Evolutionary conservation across 176 grass and related monocot genomes (phyloP).

Genomic region (Guadua angustifolia): DNA sequence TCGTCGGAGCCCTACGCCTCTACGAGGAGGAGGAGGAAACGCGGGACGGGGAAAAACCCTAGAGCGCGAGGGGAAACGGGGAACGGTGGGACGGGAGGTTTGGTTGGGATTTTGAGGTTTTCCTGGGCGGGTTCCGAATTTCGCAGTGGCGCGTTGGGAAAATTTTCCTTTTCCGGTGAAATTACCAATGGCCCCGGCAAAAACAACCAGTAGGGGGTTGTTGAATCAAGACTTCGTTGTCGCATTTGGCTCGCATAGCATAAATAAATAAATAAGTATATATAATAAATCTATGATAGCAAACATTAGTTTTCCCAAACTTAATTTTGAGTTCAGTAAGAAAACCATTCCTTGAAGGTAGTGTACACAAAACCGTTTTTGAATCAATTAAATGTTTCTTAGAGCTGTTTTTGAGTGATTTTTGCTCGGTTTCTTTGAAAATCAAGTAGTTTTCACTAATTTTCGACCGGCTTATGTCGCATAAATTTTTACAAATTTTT

Average conservation of each 20-base stretch:
- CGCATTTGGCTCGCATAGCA: not conserved
- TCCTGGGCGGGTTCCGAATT: conserved; percentile 31
- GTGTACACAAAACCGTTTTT: too few species aligned
- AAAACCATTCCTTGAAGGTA: too few species aligned
- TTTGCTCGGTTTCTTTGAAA: too few species aligned
- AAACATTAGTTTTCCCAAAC: not conserved
- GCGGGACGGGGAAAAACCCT: conserved; percentile 54
- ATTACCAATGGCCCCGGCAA: not conserved
- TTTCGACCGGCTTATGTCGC: too few species aligned
- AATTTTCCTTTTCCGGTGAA: conserved; percentile 10
- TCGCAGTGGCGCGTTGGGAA: conserved; percentile 15
- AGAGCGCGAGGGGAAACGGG: conserved; percentile 25
- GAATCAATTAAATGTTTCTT: too few species aligned
- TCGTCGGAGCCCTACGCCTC: conserved; percentile 47
- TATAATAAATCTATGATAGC: too few species aligned
- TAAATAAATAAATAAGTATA: not conserved
- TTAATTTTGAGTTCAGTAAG: not conserved
- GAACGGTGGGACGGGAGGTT: conserved; percentile 29
- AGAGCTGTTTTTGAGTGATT: too few species aligned
- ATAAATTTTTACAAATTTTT: too few species aligned
- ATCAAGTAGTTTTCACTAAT: too few species aligned
- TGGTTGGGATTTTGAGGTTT: conserved; percentile 21
- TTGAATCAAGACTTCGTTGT: too few species aligned
- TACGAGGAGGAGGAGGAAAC: not conserved
- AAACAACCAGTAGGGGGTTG: not conserved